Evolutionary conservation across 805 yeast genomes (phyloP), one percentile per base, ranked within the genome.

Genomic region (Candida easanensis): DNA sequence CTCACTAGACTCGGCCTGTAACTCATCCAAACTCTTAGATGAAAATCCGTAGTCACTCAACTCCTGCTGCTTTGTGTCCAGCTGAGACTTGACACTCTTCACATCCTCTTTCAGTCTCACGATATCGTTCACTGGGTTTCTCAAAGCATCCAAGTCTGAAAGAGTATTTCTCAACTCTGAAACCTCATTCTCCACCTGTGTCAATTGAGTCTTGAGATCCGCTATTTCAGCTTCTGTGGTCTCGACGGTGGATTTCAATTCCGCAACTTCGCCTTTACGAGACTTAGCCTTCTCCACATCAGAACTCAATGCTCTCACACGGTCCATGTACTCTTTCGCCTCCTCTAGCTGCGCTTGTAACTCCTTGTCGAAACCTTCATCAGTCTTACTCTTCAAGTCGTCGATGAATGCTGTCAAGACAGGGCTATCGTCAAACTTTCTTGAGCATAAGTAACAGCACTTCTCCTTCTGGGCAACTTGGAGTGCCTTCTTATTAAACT

Each of bases 361-460:
- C 16, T 66, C 55, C 4, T 61, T 54, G 20, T 69, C 64, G 31
- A 61, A 57, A 3, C 55, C 53, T 1, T 62, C 61, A 43, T 63
- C 62, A 1, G 64, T 58, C 31, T 63, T 60, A 2, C 61, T 47
- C 36, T 57, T 53, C 38, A 68, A 38, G 20, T 60, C 68, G 5
- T 49, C 30, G 11, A 69, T 42, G 14, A 69, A 51, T 1, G 45
- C 43, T 13, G 56, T 46, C 11, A 54, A 33, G 5, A 57, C 56
- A 2, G 57, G 62, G 1, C 57, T 54, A 9, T 66, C 68, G 14
- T 74, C 75, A 62, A 89, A 85, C 11, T 73, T 69, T 39, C 95
- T 70, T 16, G 77, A 76, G 61, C 98, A 91, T 34, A 90, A 65
- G 33, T 82, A 65, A 62, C 97, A 91, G 37, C 76, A 69, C 10